Conservation (phyloP, 129 eudicot species). For the Artemisia tridentata region DNA sequence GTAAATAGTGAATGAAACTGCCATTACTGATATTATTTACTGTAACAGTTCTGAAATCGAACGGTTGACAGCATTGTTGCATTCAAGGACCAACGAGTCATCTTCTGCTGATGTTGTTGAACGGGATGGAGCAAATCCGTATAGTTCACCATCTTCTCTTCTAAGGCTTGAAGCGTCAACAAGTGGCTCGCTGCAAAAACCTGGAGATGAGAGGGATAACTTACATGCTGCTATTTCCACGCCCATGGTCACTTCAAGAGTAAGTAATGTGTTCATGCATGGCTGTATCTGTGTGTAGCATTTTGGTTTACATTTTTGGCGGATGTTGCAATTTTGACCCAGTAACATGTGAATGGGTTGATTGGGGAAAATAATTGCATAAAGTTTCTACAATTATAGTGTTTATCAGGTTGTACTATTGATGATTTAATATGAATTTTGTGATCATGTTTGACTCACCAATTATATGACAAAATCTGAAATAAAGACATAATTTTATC, state of each 20-base stretch:
- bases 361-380: background rate
- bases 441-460: too few species aligned
- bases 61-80: conserved; percentile 57
- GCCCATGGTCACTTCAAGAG: conserved; percentile 46
- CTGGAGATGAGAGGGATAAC: conserved; percentile 27
- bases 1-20: conserved; percentile 6
- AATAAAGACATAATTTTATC: too few species aligned
- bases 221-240: conserved; percentile 32
- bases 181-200: conserved; percentile 29
- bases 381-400: background rate
- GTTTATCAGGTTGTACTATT: too few species aligned
- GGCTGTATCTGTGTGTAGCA: background rate
- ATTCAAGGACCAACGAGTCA: conserved; percentile 45
- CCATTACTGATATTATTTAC: conserved; percentile 16
- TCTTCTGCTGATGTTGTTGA: conserved; percentile 31
- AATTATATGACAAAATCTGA: too few species aligned
- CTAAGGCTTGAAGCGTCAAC: conserved; percentile 27
- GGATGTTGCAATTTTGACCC: background rate
- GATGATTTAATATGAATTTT: too few species aligned
- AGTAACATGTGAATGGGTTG: background rate
- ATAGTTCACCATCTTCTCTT: conserved; percentile 12
- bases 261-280: conserved; percentile 26
- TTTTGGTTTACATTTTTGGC: background rate
- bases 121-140: conserved; percentile 28
- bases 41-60: conserved; percentile 64